Base-by-base conservation (phyloP, 192 early-diverging fungal species). In the Coemansia sp. region DNA sequence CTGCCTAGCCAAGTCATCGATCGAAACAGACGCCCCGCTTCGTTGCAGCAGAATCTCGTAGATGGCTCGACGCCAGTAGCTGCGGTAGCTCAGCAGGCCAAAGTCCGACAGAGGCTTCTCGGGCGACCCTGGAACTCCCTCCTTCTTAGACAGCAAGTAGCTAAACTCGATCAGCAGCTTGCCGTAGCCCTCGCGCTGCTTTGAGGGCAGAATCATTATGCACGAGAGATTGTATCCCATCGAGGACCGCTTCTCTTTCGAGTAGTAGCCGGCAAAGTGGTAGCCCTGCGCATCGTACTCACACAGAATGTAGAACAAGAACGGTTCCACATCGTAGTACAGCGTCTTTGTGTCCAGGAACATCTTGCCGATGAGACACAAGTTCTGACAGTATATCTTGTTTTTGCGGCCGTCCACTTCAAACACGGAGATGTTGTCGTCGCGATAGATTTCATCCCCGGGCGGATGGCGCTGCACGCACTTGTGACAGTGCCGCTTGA, bases 341-440 rank as follows among this genome's bases (percentile, higher is more conserved):
- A 97, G 77, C 3, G 97, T 98, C 64, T 98, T 98, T 68, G 94
- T 92, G 82, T 97, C 95, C 15, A 98, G 71, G 71, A 97, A 98
- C 89, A 94, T 92, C 67, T 98, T 98, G 38, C 93, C 91, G 22
- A 98, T 70, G 11, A 98, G 83, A 59, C 97, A 98, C 26, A 98
- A 80, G 73, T 95, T 97, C 68, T 98, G 97, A 81, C 97, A 97
- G 60, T 98, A 98, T 15, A 96, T 86, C 78, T 97, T 98, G 81
- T 97, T 93, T 68, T 94, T 95, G 14, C 93, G 81, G 7, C 97
- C 97, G 62, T 98, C 97, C 3, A 98, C 93, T 67, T 98, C 97
- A 73, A 97, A 98, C 21, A 98, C 87, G 12, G 87, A 87, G 18
- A 99, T 70, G 12, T 83, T 81, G n/a, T 84, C 89, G 62, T 97